Base-by-base conservation (phyloP, 805 yeast species). In the Metschnikowia lochheadii region DNA sequence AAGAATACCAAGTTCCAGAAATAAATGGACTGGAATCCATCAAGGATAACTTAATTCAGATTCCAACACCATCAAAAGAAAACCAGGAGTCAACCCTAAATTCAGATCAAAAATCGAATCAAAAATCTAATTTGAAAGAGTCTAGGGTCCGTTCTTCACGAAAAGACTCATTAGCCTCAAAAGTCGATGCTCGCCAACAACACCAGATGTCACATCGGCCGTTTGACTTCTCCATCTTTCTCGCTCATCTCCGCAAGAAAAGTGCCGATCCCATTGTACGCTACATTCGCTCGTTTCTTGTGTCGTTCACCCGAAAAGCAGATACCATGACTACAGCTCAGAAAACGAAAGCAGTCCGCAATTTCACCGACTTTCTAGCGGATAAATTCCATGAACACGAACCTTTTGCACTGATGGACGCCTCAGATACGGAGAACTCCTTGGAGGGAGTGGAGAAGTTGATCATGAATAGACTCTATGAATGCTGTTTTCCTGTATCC, bases 371-470 rank as follows among this genome's bases (percentile, higher is more conserved):
- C 0, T 91, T 91, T 63, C 82, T 91, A 49, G 79, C 77, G 49
- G 82, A 76, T 15, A 85, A 85, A 61, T 79, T 88, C 67, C 55
- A 66, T 2, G 63, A 72, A 14, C 83, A 74, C 59, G 86, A 85
- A 54, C 97, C 97, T 1, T 92, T 94, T 65, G 77, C 81, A 20
- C 70, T 80, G 2, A 77, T 89, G 72, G 72, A 67, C 40, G 82
- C 81, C 15, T 79, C 75, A 2, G 73, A 74, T 18, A 69, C 87
- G 46, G 82, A 77, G 36, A 89, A 91, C 62, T 84, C 96, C 2
- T 72, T 84, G 56, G 97, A 90, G 59, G 99, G 99, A 0, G 76
- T 94, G 59, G 99, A 94, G 66, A 94, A 94, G 65, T 75, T 94
- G 40, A 77, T 95, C 8, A 89, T 91, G 96, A 91, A 92, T 49